A percentile compares a stretch with the other conserved stretches of the same genome.
These are phyloP conservation scores for Maudiozyma serrabonitensis DNA, from an alignment of 805 yeast genomes.

Conservation along the genomic window DNA sequence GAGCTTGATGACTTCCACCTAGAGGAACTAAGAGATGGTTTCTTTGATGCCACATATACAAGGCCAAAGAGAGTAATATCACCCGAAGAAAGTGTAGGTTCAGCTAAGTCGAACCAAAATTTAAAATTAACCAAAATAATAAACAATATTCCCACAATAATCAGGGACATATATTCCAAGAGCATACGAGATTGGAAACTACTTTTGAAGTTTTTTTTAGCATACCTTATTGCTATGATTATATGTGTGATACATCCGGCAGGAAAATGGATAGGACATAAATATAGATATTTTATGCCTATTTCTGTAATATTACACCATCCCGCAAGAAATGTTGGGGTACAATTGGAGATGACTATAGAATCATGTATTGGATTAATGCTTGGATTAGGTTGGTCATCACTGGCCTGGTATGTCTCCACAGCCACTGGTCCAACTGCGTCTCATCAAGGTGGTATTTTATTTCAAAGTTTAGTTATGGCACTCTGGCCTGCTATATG, in stretches of 20 bases:
- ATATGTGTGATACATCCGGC: constrained; percentile 32
- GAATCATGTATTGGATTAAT: constrained; percentile 33
- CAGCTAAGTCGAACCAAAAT: background rate
- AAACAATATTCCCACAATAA: background rate
- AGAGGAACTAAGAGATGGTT: constrained; percentile 41
- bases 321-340: constrained; percentile 38
- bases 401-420: constrained; percentile 35
- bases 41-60: constrained; percentile 37
- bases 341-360: constrained; percentile 37
- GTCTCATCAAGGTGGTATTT: constrained; percentile 37
- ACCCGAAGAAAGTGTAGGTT: background rate
- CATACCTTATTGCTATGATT: constrained; percentile 32
- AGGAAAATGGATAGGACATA: constrained; percentile 36
- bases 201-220: constrained; percentile 28
- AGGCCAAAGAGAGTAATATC: constrained; percentile 14
- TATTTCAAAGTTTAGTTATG: constrained; percentile 34
- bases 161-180: background rate
- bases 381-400: constrained; percentile 37
- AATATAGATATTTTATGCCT: constrained; percentile 33
- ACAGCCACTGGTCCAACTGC: constrained; percentile 33
- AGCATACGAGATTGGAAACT: constrained; percentile 8
- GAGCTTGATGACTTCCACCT: constrained; percentile 30
- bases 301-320: constrained; percentile 37
- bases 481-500: constrained; percentile 33
- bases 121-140: background rate